Evolutionary conservation across 495 filamentous ascomycete genomes (phyloP), one percentile per base, ranked within the genome.

Genomic region (Xylaria scruposa): DNA sequence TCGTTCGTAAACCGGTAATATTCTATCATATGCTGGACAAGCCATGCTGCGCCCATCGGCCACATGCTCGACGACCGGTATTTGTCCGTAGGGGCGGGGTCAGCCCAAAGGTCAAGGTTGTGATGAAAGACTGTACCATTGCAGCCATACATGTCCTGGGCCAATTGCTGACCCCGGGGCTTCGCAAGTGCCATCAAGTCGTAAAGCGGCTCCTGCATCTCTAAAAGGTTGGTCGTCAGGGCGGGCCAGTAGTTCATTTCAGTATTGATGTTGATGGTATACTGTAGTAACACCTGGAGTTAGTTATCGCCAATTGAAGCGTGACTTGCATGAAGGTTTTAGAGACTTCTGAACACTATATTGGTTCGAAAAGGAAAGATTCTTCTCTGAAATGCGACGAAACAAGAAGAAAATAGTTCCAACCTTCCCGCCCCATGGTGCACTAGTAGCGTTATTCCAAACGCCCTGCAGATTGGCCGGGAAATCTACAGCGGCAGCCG

Each of bases 231-330:
- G 33, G 81, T 86, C 21, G 81, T 60, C 58, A 82, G 78, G 19
- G 84, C 82, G 3, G 81, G 82, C 87, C 87, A 89, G 76, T 90
- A 89, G 79, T 90, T 90, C 87, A 90, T 90, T 77, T 90, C 80
- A 0, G 83, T 80, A 65, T 90, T 90, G 78, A 88, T 85, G 71
- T 90, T 90, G 63, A 86, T 86, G 5, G 88, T 90, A 74, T 83
- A 90, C 64, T 56, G 13, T 5, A n/a, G 29, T 31, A 19, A 31
- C 17, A 56, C 53, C 15, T 10, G 10, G 5, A 56, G 26, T 56
- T 4, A 56, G 53, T 31, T 31, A 56, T 56, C 53, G 26, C 24
- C 29, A 17, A 13, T 56, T 56, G 29, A 26, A 31, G 53, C 24
- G 10, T 17, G 9, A 31, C 24, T 56, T 31, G 26, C 6, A 38